Evolutionary conservation across 768 basidiomycete genomes (phyloP), one percentile per base, ranked within the genome.

Genomic region (Artomyces pyxidatus): DNA sequence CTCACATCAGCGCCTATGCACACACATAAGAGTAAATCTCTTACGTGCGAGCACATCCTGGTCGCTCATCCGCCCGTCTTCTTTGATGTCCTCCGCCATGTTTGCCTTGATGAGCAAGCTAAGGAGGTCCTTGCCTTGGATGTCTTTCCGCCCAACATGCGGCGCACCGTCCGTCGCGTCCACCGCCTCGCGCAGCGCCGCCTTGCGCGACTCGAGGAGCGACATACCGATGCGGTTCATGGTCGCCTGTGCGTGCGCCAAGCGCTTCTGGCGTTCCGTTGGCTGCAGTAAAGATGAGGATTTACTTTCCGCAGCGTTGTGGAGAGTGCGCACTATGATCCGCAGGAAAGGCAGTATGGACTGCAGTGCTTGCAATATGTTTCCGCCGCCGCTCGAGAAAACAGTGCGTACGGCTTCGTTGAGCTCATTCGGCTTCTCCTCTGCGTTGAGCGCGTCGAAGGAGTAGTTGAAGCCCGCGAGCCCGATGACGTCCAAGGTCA

Each of bases 171-270:
- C 22, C 30, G 40, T 19, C 25, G 10, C 17, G 16, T 10, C 22
- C 14, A 17, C 17, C 32, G 32, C 12, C 32, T 4, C 23, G 48
- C 55, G 22, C 43, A 67, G 53, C 6, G 62, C 63, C 6, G 54
- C 60, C 59, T 81, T 82, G 55, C 78, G 82, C 7, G 76, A 68
- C 6, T 53, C 49, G n/a, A 81, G 50, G 6, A 84, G 65, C 29
- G 76, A 63, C 14, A 58, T 59, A 5, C 78, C 82, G 42, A 85
- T 77, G 9, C 71, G 66, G 11, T 56, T 49, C 68, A 81, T 81
- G 0, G 69, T 75, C 1, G 49, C 55, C 28, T 65, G 62, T 4
- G 76, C 71, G 6, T 46, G 49, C 14, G 32, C 32, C 4, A 35
- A 12, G 32, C 32, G 32, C 12, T 17, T 12, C 12, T 17, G 32